These are phyloP conservation scores for Gnetum montanum DNA, from an alignment of 75 land plant species.

Conservation along the genomic window DNA sequence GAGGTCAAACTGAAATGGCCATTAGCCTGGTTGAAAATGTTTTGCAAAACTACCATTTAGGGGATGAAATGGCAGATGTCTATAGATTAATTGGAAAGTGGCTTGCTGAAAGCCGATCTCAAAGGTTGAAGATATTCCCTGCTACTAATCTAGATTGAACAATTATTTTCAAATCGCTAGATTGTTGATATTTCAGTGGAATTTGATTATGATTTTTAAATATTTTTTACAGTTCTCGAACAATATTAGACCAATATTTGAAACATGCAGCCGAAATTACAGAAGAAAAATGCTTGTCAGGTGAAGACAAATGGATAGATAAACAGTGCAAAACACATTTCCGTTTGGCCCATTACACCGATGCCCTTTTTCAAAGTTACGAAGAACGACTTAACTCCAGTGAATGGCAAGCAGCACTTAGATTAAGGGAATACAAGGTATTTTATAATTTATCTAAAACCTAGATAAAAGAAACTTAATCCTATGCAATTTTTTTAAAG, in stretches of 20 bases:
- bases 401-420: slow-evolving; percentile 95
- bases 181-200: too few relatives aligned
- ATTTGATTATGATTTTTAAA: slow-evolving; percentile 1
- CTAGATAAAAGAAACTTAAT: too few relatives aligned
- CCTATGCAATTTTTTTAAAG: slow-evolving; percentile 5
- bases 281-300: slow-evolving; percentile 15
- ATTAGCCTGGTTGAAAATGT: slow-evolving; percentile 74
- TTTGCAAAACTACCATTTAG: slow-evolving; percentile 23
- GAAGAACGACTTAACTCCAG: slow-evolving; percentile 84
- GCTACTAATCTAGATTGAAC: too few relatives aligned
- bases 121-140: too few relatives aligned
- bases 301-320: slow-evolving; percentile 15
- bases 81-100: slow-evolving; percentile 89
- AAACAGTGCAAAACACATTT: slow-evolving; percentile 58
- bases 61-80: slow-evolving; percentile 50
- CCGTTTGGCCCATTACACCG: slow-evolving; percentile 88
- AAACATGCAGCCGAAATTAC: slow-evolving; percentile 64
- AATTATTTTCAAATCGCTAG: too few relatives aligned
- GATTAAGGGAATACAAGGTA: slow-evolving; percentile 84
- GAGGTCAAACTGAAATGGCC: slow-evolving; percentile 86
- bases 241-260: slow-evolving; percentile 79
- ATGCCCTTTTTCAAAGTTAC: slow-evolving; percentile 74
- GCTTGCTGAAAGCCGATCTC: slow-evolving; percentile 89
- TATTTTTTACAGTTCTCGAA: slow-evolving; percentile 56
- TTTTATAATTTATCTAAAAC: too few relatives aligned